These are phyloP conservation scores for Platanthera zijinensis DNA, from an alignment of 106 monocot genomes.

Conservation along the genomic window DNA sequence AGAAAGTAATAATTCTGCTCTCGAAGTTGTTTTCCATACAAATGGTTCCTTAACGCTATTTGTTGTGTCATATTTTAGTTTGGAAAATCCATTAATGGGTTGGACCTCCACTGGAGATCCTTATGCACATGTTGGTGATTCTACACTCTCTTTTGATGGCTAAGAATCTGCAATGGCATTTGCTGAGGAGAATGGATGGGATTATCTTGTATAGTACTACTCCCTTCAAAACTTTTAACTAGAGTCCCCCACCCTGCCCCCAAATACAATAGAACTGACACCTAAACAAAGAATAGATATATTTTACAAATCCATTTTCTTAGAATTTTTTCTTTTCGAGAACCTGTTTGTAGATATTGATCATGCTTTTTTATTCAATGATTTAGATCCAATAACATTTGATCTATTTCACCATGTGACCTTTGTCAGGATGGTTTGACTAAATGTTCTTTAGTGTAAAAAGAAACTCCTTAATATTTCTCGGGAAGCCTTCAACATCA, in stretches of 20 bases:
- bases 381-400: too few relatives aligned
- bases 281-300: too few relatives aligned
- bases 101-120: conserved; percentile 99
- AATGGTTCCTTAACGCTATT: neutral
- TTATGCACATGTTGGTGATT: conserved; percentile 96
- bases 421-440: too few relatives aligned
- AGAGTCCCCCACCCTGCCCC: neutral
- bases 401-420: too few relatives aligned
- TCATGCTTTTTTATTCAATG: too few relatives aligned
- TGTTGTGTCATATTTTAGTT: conserved; percentile 28
- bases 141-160: conserved; percentile 69
- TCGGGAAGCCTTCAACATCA: too few relatives aligned
- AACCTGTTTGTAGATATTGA: too few relatives aligned
- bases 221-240: neutral
- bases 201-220: conserved; percentile 42
- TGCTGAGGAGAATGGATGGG: conserved; percentile 96
- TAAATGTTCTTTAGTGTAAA: too few relatives aligned
- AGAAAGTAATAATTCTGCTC: neutral
- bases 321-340: too few relatives aligned
- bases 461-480: too few relatives aligned
- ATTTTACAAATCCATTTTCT: too few relatives aligned
- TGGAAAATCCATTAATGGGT: conserved; percentile 99
- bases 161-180: conserved; percentile 81
- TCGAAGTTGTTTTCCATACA: neutral
- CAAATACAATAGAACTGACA: too few relatives aligned